Evolutionary conservation across 768 basidiomycete species (phyloP).

Genomic region (Mycena rebaudengoi): DNA sequence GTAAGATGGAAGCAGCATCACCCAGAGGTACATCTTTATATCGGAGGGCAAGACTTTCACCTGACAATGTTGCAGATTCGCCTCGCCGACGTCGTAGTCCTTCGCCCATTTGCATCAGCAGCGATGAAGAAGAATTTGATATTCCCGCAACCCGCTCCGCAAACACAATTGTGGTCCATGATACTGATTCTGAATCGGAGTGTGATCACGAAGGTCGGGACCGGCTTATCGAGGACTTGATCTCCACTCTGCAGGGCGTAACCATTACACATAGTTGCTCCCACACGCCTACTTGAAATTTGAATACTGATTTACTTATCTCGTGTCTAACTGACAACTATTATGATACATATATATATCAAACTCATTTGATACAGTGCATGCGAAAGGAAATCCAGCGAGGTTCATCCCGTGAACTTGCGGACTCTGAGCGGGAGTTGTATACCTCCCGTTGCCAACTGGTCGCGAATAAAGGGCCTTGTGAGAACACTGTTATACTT

Average conservation of each 20-base stretch:
- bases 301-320: slow-evolving; percentile 3
- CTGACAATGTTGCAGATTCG: slow-evolving; percentile 39
- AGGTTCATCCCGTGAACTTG: slow-evolving; percentile 20
- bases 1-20: slow-evolving; percentile 53
- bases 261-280: neutral
- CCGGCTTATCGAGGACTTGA: slow-evolving; percentile 2
- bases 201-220: neutral
- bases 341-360: slow-evolving; percentile 3
- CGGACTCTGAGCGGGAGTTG: slow-evolving; percentile 49
- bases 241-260: slow-evolving; percentile 1
- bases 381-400: neutral
- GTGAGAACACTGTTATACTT: slow-evolving; percentile 61
- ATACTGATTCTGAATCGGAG: slow-evolving; percentile 20
- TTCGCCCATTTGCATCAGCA: neutral
- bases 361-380: slow-evolving; percentile 24
- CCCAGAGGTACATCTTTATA: slow-evolving; percentile 49
- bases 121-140: slow-evolving; percentile 11
- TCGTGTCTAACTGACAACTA: slow-evolving; percentile 2
- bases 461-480: slow-evolving; percentile 54
- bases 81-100: slow-evolving; percentile 27
- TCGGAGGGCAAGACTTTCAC: neutral
- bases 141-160: neutral
- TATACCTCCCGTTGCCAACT: slow-evolving; percentile 46
- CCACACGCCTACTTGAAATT: neutral
- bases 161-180: slow-evolving; percentile 18